Evolutionary conservation across 108 stramenopile genomes (phyloP), one percentile per base, ranked within the genome.

Genomic region (Cylindrotheca closterium): DNA sequence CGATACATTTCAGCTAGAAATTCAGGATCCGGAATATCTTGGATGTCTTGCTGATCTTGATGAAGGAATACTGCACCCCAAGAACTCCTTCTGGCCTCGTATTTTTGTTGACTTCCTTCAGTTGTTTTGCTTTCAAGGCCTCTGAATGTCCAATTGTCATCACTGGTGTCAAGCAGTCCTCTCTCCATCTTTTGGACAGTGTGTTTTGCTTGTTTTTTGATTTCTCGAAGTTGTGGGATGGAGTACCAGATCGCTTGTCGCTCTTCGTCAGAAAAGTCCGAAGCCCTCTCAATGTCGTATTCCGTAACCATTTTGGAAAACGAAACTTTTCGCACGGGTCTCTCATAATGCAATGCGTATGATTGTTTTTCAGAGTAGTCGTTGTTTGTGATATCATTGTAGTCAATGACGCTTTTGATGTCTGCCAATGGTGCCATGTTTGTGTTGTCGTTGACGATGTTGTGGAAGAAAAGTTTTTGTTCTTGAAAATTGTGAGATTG

Each of bases 41-140:
- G n/a, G 19, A 18, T 30, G 25, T 57, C 55, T 57, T 57, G 55
- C n/a, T 12, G n/a, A 1, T 22, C 55, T 27, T 57, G 55, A 31
- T 30, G n/a, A 2, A 57, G 15, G 4, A 57, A 57, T 18, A 57
- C 55, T 12, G 55, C 55, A 2, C 30, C 55, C 31, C 31, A 30
- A n/a, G 55, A 18, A 18, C 10, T 15, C 30, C 23, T n/a, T 57
- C 55, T 27, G 55, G 12, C 8, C 17, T 30, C n/a, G 8, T 21
- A n/a, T 4, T 57, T 57, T 30, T 32, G 10, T 21, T 27, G 1
- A n/a, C 10, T n/a, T 32, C 55, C 55, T 17, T 30, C 55, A 15
- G 31, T 27, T 17, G 55, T 57, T 21, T 21, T 15, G 30, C 55
- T 27, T 21, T 57, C 55, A 17, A 57, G 31, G 12, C 55, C 55